Base-by-base conservation (phyloP, 202 grass and related monocot species). In the Schoenoplectus triqueter region DNA sequence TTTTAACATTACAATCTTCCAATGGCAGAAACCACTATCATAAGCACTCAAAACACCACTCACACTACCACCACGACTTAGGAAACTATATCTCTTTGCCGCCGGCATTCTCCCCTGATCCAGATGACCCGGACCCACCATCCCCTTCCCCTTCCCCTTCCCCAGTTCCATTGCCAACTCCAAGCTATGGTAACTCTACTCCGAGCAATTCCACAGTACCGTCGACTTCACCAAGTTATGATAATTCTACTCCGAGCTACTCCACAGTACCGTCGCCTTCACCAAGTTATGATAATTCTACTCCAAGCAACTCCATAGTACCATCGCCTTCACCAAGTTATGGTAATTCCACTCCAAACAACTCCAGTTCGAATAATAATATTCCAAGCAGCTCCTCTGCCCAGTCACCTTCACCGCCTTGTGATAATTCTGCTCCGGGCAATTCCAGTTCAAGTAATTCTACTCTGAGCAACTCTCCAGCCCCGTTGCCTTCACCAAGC, bases 1-100 rank as follows among this genome's bases (percentile, higher is more conserved):
- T 67, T n/a, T 82, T 64, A 0, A 66, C 59, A 69, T 82, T 82
- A 9, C 64, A 82, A 69, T 82, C 80, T 8, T 69, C 64, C 44
- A 39, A 82, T 67, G 46, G 63, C n/a, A 82, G 80, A 69, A 2
- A 6, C 14, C 80, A 81, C 3, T 81, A 48, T 40, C 62, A 81
- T 49, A 81, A 76, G 7, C 78, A 21, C 41, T 48, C 40, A 8
- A 81, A 81, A 10, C 56, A 45, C 45, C 78, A 50, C 7, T 19
- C 56, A 13, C 78, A 69, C 47, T 10, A 41, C 19, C 80, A 17
- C 49, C 85, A 40, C 55, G 44, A 1, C 8, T 59, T 5, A 67
- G 6, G 39, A 66, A 60, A 51, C 2, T 72, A 49, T 61, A 73
- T 74, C 44, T 85, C 83, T 73, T 15, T 65, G 19, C 59, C 69